These are phyloP conservation scores for Anacardium occidentale DNA, from an alignment of 345 rosid species.

Conservation along the genomic window DNA sequence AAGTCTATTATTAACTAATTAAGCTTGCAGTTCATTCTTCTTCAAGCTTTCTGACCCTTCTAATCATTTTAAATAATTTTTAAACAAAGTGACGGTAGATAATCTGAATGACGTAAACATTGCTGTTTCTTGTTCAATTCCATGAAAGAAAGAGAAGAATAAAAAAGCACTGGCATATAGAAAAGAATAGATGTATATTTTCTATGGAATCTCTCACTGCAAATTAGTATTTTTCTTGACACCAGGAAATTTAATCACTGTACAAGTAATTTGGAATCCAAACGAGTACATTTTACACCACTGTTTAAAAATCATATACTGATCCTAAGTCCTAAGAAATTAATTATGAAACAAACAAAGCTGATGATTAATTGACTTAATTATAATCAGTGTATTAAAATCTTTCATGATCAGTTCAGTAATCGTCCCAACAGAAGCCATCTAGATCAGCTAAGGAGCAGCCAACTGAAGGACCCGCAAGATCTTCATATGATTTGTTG, in stretches of 20 bases:
- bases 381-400: too few species aligned
- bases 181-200: conserved; percentile 17
- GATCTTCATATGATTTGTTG: conserved; percentile 30
- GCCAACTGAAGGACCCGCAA: conserved; percentile 7
- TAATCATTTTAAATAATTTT: too few species aligned
- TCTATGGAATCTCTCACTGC: conserved; percentile 18
- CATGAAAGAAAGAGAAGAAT: neutral
- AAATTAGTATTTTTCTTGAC: conserved; percentile 13
- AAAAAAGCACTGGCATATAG: conserved; percentile 16
- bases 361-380: neutral
- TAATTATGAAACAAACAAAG: conserved; percentile 10
- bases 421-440: conserved; percentile 45
- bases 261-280: conserved; percentile 33
- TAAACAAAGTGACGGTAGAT: neutral
- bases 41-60: neutral
- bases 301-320: conserved; percentile 13
- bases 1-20: neutral
- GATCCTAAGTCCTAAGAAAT: conserved; percentile 22
- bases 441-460: conserved; percentile 37
- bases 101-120: neutral
- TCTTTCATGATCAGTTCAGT: too few species aligned
- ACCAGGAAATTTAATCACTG: conserved; percentile 31
- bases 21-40: neutral
- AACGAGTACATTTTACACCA: conserved; percentile 10
- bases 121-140: neutral